Evolutionary conservation across 2,329 filamentous ascomycete genomes (phyloP).

Genomic region (Talaromyces atroroseus): DNA sequence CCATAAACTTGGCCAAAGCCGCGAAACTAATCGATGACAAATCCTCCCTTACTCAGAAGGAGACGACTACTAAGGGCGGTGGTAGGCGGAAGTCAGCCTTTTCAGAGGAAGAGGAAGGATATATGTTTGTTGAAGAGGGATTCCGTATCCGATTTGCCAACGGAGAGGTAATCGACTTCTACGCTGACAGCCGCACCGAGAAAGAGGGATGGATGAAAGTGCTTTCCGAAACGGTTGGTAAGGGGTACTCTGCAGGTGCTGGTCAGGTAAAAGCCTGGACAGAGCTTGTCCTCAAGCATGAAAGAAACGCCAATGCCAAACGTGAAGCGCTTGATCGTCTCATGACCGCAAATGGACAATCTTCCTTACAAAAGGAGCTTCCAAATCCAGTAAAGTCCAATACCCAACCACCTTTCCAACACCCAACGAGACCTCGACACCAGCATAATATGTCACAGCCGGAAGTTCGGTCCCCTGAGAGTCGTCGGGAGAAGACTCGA

Average conservation of each 20-base stretch:
- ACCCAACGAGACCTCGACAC: constrained; percentile 28
- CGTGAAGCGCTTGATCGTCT: constrained; percentile 25
- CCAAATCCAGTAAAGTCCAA: constrained; percentile 18
- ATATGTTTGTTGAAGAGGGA: constrained; percentile 99
- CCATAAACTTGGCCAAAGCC: constrained; percentile 92
- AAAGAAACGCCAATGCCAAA: constrained; percentile 33
- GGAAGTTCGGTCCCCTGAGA: constrained; percentile 30
- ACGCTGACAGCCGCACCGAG: constrained; percentile 78
- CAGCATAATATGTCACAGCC: constrained; percentile 38
- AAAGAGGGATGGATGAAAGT: constrained; percentile 96
- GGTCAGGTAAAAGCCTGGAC: constrained; percentile 55
- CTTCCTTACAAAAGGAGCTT: constrained; percentile 11
- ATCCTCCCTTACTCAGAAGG: constrained; percentile 73
- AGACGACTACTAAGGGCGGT: constrained; percentile 69
- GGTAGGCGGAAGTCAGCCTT: constrained; percentile 89
- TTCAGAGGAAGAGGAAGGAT: constrained; percentile 96
- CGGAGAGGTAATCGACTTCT: constrained; percentile 97
- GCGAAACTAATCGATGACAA: constrained; percentile 91
- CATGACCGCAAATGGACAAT: constrained; percentile 14
- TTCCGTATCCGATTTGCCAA: constrained; percentile 99
- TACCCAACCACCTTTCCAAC: constrained; percentile 26
- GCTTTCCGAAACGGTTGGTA: constrained; percentile 65
- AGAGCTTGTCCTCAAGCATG: constrained; percentile 52
- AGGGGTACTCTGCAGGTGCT: constrained; percentile 41
- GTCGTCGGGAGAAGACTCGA: constrained; percentile 37